Percentiles rank a stretch among this genome's conserved stretches.
phyloP scores from a whole-genome alignment of 495 filamentous ascomycete species.

The Xylaria acuta region DNA sequence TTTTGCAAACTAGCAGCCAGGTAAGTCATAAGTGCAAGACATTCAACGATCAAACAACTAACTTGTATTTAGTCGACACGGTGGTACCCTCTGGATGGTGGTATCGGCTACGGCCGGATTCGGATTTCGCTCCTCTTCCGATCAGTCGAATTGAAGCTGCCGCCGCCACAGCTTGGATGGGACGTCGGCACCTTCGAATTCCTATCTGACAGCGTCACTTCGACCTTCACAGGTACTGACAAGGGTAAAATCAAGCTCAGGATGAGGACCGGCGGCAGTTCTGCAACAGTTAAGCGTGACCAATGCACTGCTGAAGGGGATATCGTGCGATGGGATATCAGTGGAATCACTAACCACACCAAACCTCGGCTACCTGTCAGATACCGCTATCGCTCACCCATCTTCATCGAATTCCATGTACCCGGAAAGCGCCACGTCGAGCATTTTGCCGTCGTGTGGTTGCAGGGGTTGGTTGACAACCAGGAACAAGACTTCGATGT shows the following conservation, averaged over 20 bases:
- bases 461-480: slow-evolving; percentile 82
- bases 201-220: slow-evolving; percentile 64
- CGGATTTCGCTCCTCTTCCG: slow-evolving; percentile 90
- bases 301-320: slow-evolving; percentile 65
- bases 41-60: slow-evolving; percentile 59
- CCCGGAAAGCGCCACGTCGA: slow-evolving; percentile 70
- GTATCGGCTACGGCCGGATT: slow-evolving; percentile 82
- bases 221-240: slow-evolving; percentile 61
- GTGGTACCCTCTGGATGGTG: slow-evolving; percentile 66
- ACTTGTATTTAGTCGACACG: slow-evolving; percentile 42
- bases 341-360: slow-evolving; percentile 56
- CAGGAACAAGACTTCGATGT: slow-evolving; percentile 77
- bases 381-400: slow-evolving; percentile 83
- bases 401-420: slow-evolving; percentile 84
- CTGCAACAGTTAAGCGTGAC: slow-evolving; percentile 68
- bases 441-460: slow-evolving; percentile 82
- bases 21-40: slow-evolving; percentile 40
- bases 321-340: slow-evolving; percentile 71
- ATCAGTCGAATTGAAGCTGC: slow-evolving; percentile 81
- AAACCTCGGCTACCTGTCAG: slow-evolving; percentile 83
- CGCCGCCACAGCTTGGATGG: slow-evolving; percentile 80
- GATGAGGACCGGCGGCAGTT: slow-evolving; percentile 84
- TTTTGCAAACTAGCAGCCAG: slow-evolving; percentile 85
- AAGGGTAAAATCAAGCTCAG: slow-evolving; percentile 76
- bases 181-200: slow-evolving; percentile 96